Conservation (phyloP, 2,329 filamentous ascomycete genomes). For the Hirsutella minnesotensis region DNA sequence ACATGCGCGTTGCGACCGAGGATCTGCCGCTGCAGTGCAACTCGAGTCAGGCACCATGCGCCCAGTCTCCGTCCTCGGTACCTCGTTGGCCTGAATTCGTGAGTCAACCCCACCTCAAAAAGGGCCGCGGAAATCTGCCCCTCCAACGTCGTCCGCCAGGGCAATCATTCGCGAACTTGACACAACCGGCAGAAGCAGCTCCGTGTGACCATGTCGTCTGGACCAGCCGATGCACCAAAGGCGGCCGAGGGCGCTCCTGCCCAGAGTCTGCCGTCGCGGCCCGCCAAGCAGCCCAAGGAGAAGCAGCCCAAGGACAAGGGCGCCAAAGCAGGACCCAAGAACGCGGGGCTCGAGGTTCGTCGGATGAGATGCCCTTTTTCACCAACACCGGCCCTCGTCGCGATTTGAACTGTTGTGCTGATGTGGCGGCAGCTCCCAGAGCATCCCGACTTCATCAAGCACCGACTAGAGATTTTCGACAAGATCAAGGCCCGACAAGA, state of each 20-base stretch:
- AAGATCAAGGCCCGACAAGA: conserved; percentile 76
- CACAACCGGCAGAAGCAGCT: background rate
- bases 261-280: conserved; percentile 21
- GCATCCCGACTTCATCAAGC: conserved; percentile 65
- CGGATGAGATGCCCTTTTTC: conserved; percentile 19
- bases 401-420: conserved; percentile 10
- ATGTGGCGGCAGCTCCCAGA: conserved; percentile 23
- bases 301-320: conserved; percentile 10
- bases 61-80: too few species aligned
- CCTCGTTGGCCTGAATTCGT: conserved; percentile 4
- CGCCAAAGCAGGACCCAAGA: conserved; percentile 39
- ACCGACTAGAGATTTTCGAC: conserved; percentile 80
- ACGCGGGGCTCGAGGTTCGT: conserved; percentile 39
- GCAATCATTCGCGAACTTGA: background rate
- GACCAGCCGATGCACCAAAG: conserved; percentile 22
- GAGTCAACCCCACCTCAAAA: conserved; percentile 23
- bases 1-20: conserved; percentile 11
- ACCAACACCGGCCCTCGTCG: too few species aligned
- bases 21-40: conserved; percentile 11
- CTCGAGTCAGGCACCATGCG: conserved; percentile 1
- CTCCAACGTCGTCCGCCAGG: conserved; percentile 6
- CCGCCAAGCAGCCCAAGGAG: conserved; percentile 24
- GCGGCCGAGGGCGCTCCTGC: conserved; percentile 20
- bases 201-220: conserved; percentile 23
- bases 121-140: conserved; percentile 14